Conservation (phyloP, 1,284 basidiomycete species). For the Malassezia caprae region DNA sequence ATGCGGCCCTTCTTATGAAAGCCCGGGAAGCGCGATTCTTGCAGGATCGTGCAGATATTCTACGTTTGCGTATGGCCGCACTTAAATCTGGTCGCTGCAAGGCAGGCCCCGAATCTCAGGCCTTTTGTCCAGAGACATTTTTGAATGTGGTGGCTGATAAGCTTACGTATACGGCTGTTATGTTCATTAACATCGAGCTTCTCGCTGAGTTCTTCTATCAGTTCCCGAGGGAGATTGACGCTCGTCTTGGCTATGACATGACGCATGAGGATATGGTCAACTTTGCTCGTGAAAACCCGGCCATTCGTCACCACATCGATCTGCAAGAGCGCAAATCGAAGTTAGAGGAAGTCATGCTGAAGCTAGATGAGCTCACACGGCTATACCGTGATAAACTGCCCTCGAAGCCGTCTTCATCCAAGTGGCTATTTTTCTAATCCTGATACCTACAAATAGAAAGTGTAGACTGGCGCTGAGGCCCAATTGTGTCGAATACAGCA, state of each 20-base stretch:
- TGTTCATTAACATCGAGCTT: constrained; percentile 88
- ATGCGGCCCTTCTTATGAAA: constrained; percentile 58
- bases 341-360: constrained; percentile 53
- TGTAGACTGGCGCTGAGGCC: constrained; percentile 2
- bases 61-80: constrained; percentile 72
- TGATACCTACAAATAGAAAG: constrained; percentile 1
- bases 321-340: constrained; percentile 94
- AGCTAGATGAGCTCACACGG: constrained; percentile 47
- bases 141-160: constrained; percentile 93
- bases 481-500: not conserved
- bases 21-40: constrained; percentile 85
- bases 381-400: constrained; percentile 45
- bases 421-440: constrained; percentile 39
- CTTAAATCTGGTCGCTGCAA: constrained; percentile 80
- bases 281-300: constrained; percentile 90
- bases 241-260: constrained; percentile 80
- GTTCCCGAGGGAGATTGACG: constrained; percentile 96
- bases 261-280: constrained; percentile 72
- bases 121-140: constrained; percentile 92
- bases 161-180: constrained; percentile 84
- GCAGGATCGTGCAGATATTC: constrained; percentile 65
- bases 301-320: constrained; percentile 75
- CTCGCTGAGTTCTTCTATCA: constrained; percentile 98
- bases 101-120: constrained; percentile 70
- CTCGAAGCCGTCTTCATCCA: constrained; percentile 9